Base-by-base conservation (phyloP, 2,329 filamentous ascomycete genomes). In the Cercospora berteroae region DNA sequence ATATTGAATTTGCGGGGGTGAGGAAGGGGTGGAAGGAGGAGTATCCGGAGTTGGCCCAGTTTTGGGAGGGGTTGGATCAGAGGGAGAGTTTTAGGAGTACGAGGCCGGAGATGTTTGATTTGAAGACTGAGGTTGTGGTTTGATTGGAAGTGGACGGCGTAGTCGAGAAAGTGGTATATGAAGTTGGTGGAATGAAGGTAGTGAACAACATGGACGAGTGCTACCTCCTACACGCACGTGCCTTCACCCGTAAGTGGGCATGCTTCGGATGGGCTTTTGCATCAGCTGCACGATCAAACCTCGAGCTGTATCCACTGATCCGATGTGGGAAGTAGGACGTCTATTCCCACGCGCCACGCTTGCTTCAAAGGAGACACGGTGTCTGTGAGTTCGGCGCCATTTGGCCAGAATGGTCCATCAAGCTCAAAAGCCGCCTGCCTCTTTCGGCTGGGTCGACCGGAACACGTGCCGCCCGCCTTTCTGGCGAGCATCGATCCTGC, bases 51-150 rank as follows among this genome's bases (percentile, higher is more conserved):
- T 23, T 70, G 55, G 64, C 23, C 18, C 44, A 42, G 59, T 72
- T 67, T 58, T 72, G 63, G 10, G 42, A 60, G n/a, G 63, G 63
- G 60, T 44, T 69, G 63, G 70, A 71, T 58, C 56, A 63, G 62
- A 66, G 62, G 55, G 64, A 69, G 64, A 57, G 29, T 36, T 71
- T 70, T 29, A 56, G 23, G 31, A 31, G 20, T 13, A 71, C 70
- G 39, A 69, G 69, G 50, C 70, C 70, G 44, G 65, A 64, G 18
- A 72, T 70, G 69, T 70, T 69, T 20, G 64, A 63, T 58, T 29
- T 66, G 44, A 66, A 31, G 52, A 52, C 64, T 1, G 64, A 63
- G 59, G 56, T 52, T 25, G 64, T 66, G 25, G 60, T 66, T 23
- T 66, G 44, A 50, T 10, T 20, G 39, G 39, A 33, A 33, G 31